phyloP scores from a whole-genome alignment of 163 green algal genomes.

The Scenedesmus sp. region DNA sequence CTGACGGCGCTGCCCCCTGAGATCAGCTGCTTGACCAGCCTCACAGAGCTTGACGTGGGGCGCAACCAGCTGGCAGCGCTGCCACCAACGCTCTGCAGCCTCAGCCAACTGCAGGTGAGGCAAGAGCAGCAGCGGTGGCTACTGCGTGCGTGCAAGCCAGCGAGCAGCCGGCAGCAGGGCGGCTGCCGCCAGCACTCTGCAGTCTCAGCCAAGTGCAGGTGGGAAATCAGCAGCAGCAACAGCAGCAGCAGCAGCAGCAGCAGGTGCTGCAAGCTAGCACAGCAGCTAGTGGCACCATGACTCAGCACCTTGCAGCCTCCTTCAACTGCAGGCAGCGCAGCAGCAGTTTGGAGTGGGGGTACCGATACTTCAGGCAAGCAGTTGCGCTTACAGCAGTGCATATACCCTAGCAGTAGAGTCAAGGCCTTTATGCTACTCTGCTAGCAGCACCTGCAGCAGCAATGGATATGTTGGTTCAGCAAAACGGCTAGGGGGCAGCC shows the following conservation, averaged over 20 bases:
- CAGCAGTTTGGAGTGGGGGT: no score
- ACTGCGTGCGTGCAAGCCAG: background rate
- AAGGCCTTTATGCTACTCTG: no score
- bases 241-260: background rate
- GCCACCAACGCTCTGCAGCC: conserved; percentile 11
- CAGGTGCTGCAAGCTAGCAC: no score
- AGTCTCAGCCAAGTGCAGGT: background rate
- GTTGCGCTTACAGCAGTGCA: no score
- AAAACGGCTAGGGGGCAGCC: no score
- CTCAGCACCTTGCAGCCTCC: background rate
- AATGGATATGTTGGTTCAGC: no score
- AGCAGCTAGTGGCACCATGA: no score
- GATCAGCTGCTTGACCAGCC: conserved; percentile 35
- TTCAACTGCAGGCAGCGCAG: background rate
- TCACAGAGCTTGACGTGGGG: conserved; percentile 51
- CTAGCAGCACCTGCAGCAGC: no score
- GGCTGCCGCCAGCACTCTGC: conserved; percentile 1
- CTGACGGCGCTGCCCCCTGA: conserved; percentile 43
- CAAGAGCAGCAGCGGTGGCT: background rate
- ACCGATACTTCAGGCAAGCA: no score
- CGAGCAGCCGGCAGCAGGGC: background rate
- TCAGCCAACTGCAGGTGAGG: conserved; percentile 35
- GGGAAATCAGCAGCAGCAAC: background rate
- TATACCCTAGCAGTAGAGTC: no score
- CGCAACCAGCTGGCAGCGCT: conserved; percentile 48